Conservation (phyloP, 208 protist species). For the Leishmania lainsoni region DNA sequence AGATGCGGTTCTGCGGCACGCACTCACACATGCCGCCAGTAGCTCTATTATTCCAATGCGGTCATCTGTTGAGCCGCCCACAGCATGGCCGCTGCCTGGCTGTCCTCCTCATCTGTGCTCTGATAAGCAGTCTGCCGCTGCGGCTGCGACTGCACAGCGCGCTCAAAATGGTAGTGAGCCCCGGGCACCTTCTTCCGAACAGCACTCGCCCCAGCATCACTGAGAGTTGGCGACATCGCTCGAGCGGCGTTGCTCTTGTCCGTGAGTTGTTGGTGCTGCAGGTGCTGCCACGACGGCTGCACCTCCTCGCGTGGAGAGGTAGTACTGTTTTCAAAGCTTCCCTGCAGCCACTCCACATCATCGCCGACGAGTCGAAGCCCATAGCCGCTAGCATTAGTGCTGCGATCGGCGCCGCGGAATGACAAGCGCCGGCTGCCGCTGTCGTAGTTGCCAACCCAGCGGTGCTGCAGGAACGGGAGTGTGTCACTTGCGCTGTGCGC, state of each 20-base stretch:
- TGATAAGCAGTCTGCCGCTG: background rate
- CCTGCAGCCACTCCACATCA: slow-evolving; percentile 8
- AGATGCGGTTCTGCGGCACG: background rate
- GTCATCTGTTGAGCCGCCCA: slow-evolving; percentile 13
- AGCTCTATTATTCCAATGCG: background rate
- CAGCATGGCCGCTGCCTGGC: slow-evolving; percentile 9
- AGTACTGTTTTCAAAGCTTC: background rate
- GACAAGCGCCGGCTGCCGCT: slow-evolving; percentile 7
- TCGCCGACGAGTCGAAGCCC: slow-evolving; percentile 10
- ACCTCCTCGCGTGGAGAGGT: background rate
- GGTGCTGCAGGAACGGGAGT: background rate
- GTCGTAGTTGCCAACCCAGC: slow-evolving; percentile 7
- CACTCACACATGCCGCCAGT: background rate
- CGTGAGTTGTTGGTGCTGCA: background rate
- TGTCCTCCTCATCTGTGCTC: background rate
- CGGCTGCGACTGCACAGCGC: slow-evolving; percentile 9
- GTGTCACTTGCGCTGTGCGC: background rate
- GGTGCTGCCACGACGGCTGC: slow-evolving; percentile 7
- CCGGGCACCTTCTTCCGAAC: background rate
- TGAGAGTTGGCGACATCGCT: background rate
- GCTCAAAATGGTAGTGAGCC: slow-evolving; percentile 1
- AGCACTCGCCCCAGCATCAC: background rate
- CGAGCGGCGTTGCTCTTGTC: background rate
- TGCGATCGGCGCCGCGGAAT: slow-evolving; percentile 3
- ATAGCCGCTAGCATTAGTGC: background rate